A percentile compares a stretch with the other conserved stretches of the same genome.
phyloP scores from a whole-genome alignment of 352 stramenopile species.

The Globisporangium iwayamae region DNA sequence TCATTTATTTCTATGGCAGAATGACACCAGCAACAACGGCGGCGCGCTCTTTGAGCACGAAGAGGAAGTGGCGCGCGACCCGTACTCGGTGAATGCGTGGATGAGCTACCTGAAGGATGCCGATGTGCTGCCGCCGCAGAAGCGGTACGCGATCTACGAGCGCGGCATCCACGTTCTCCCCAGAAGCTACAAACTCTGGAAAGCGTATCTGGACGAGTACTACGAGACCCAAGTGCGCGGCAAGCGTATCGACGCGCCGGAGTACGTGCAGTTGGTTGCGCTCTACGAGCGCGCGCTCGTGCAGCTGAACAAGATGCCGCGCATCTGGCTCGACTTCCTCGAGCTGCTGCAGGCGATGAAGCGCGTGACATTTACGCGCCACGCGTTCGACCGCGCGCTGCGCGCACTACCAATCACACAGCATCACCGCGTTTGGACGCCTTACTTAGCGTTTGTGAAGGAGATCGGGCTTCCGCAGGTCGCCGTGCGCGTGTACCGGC shows the following conservation, averaged over 20 bases:
- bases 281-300: slow-evolving; percentile 90
- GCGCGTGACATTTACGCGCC: slow-evolving; percentile 74
- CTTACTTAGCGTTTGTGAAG: slow-evolving; percentile 91
- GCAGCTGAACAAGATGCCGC: slow-evolving; percentile 95
- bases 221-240: slow-evolving; percentile 63
- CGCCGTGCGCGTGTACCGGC: slow-evolving; percentile 80
- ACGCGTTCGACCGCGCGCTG: slow-evolving; percentile 94
- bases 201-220: slow-evolving; percentile 77
- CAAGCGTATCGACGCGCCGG: slow-evolving; percentile 48
- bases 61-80: slow-evolving; percentile 80
- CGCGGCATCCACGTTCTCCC: slow-evolving; percentile 81
- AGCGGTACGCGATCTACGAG: slow-evolving; percentile 78
- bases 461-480: slow-evolving; percentile 69
- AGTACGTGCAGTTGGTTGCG: slow-evolving; percentile 33
- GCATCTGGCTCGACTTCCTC: slow-evolving; percentile 94
- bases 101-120: slow-evolving; percentile 46
- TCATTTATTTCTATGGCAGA: not conserved
- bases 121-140: slow-evolving; percentile 14
- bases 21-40: not conserved
- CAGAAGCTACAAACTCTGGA: slow-evolving; percentile 96
- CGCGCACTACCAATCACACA: slow-evolving; percentile 96
- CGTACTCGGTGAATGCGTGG: slow-evolving; percentile 86
- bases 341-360: slow-evolving; percentile 72
- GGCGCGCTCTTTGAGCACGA: slow-evolving; percentile 52
- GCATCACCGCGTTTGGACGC: slow-evolving; percentile 95